Base-by-base conservation (phyloP, 495 filamentous ascomycete species). In the Hypoxylon fragiforme region DNA sequence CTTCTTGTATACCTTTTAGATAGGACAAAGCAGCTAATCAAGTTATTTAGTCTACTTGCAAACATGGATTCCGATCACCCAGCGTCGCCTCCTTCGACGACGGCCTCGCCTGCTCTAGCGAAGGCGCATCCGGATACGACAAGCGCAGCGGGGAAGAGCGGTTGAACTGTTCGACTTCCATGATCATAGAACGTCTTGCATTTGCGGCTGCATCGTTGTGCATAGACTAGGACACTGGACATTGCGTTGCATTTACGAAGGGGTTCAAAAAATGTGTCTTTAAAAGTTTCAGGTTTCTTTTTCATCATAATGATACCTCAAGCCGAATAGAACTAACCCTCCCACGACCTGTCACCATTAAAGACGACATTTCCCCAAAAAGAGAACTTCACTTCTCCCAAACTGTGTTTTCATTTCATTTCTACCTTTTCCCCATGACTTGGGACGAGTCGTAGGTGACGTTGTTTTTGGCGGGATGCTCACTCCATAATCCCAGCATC, bases 1-100 rank as follows among this genome's bases (percentile, higher is more conserved):
- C n/a, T 1, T 3, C 54, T 44, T 16, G 35, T 58, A 46, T 48
- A 11, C 18, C 60, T n/a, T n/a, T n/a, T 50, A 52, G 26, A 42
- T 44, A 8, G 30, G n/a, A n/a, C n/a, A 61, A 62, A 64, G 39
- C 54, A 40, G 3, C 28, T 64, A 61, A 28, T 46, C 65, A 59
- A 60, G 61, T 57, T 34, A 24, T 44, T 43, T 50, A 79, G 76
- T 64, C 66, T 77, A 54, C 71, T 79, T 49, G 73, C 76, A 63
- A 76, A 71, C 62, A 79, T 66, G 77, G 80, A 77, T 54, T 72
- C 65, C 45, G 72, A 73, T 57, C 73, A 80, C 60, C 75, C 73
- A 37, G 78, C 74, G 19, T 92, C 75, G 72, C 91, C 67, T 67
- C 85, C 73, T 11, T 92, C 72, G 74, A 84, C 72, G 59, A 82